Evolutionary conservation across 257 asterid species (phyloP).

Genomic region (Jacaranda mimosifolia): DNA sequence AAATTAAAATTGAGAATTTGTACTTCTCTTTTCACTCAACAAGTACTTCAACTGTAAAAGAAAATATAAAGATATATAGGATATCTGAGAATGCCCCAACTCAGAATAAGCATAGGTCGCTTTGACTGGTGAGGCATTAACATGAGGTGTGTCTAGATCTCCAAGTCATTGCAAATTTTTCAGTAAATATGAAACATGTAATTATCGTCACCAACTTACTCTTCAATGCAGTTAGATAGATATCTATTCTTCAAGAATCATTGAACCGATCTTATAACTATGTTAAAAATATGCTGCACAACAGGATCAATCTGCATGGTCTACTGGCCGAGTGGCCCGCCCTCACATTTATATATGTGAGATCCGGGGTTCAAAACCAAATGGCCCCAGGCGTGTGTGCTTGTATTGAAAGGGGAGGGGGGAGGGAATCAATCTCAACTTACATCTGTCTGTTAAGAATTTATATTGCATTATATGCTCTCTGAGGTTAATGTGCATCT

Average conservation of each 20-base stretch:
- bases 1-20: background rate
- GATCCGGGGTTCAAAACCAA: too few species aligned
- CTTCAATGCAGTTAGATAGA: background rate
- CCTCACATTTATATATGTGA: too few species aligned
- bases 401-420: too few species aligned
- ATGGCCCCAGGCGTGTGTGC: too few species aligned
- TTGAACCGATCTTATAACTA: background rate
- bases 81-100: background rate
- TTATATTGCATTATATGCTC: background rate
- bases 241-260: background rate
- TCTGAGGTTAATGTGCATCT: background rate
- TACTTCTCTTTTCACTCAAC: background rate
- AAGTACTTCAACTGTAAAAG: background rate
- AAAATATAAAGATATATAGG: background rate
- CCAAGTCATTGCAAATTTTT: background rate
- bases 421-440: background rate
- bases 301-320: background rate
- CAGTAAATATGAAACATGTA: background rate
- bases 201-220: conserved; percentile 1
- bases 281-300: background rate
- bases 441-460: background rate
- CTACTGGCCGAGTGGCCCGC: too few species aligned
- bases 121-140: background rate
- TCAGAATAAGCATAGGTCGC: background rate
- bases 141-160: background rate